Conservation (phyloP, 768 basidiomycete genomes). For the Lactarius indigo region DNA sequence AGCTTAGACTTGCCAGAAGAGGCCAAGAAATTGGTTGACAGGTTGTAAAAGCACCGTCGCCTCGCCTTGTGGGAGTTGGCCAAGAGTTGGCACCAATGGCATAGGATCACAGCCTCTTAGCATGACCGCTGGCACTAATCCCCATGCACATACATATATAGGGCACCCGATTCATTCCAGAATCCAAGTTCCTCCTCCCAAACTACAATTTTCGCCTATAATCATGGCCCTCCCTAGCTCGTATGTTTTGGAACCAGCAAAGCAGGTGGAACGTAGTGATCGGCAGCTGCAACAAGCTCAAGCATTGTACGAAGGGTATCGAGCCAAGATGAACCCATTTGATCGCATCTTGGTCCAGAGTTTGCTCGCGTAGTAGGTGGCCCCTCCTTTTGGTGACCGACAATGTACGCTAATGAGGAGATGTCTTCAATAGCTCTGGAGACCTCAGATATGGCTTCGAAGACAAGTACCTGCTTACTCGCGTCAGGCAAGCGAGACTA, state of each 20-base stretch:
- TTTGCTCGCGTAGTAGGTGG: background rate
- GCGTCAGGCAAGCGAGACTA: background rate
- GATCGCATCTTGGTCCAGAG: background rate
- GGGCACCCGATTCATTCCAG: background rate
- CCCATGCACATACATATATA: background rate
- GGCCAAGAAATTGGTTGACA: background rate
- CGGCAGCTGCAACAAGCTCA: background rate
- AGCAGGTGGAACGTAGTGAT: background rate
- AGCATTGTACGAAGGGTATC: background rate
- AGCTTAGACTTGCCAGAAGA: background rate
- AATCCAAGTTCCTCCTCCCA: background rate
- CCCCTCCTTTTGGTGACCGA: background rate
- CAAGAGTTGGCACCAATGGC: background rate
- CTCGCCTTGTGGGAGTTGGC: background rate
- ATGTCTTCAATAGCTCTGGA: background rate
- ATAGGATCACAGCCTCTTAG: background rate
- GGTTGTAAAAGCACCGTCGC: background rate
- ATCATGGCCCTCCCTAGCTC: background rate
- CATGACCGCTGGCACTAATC: background rate
- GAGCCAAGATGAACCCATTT: background rate
- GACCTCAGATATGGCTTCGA: background rate
- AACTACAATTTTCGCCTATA: background rate
- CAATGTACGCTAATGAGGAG: background rate
- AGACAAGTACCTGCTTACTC: background rate
- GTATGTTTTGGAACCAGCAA: background rate